Evolutionary conservation across 306 rosid species (phyloP), one percentile per base, ranked within the genome.

Genomic region (Prunus armeniaca): DNA sequence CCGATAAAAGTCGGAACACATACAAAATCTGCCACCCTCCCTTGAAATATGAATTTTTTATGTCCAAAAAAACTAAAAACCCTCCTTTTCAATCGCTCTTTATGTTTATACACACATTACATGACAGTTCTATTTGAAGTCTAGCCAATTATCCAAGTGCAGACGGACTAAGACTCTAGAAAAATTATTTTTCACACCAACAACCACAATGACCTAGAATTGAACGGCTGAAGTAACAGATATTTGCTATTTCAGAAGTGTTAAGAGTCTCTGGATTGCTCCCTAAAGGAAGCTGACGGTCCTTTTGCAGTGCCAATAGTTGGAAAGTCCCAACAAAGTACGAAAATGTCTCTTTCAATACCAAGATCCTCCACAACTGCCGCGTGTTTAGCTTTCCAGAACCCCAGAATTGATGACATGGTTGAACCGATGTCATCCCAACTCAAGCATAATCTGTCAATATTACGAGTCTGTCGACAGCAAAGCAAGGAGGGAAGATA

Each of bases 261-360:
- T 89, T 97, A 79, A 32, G 67, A 47, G 78, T 68, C 85, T 62
- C 84, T 57, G 85, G 79, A 25, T 79, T 84, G 75, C 82, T 76
- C 85, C 83, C 72, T 28, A 84, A 79, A 72, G 83, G 72, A 74
- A 84, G 73, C 67, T 82, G 76, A 80, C 80, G 82, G 63, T 84
- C 87, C 52, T 76, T 76, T 76, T 76, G 78, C 80, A 86, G 78
- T 79, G 58, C 78, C 81, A 32, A 74, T 49, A 12, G 76, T 65
- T 72, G 96, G 95, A 81, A 89, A 81, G 85, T 96, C 97, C 97
- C 97, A 92, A 88, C 93, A 92, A 78, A 96, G 97, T 70, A 83
- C 75, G 82, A 90, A 92, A 68, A 92, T 74, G 75, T 96, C 91
- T 92, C 99, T 87, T 87, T 96, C 99, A 88, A 91, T 83, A 73